Base-by-base conservation (phyloP, 805 yeast species). In the Ogataea pini region DNA sequence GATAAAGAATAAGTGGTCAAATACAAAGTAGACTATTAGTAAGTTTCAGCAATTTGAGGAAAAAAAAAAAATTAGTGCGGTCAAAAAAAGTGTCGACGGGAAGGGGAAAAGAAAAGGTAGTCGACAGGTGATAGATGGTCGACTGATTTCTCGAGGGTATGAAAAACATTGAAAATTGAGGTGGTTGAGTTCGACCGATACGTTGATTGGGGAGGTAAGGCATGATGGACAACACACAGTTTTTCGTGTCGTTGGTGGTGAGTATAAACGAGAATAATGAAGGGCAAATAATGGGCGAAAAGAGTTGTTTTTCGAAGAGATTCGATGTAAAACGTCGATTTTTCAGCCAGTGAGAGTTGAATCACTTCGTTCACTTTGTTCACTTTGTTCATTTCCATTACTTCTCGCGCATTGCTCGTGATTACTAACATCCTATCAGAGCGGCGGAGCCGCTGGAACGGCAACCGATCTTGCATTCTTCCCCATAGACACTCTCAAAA, bases 391-490 rank as follows among this genome's bases (percentile, higher is more conserved):
- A n/a, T n/a, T n/a, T n/a, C n/a, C n/a, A 22, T 22, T 8, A 22
- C 25, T 22, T 22, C 25, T 8, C 25, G 25, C 25, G 8, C 25
- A 22, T 22, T 22, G 36, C 36, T 14, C 36, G 33, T 25, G 3
- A 27, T 22, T 24, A 41, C 54, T 47, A 46, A 42, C 46, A 36
- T 4, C 25, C 46, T n/a, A 19, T 3, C 33, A 69, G 77, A 83
- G 91, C 61, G 99, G 99, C 32, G 99, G 88, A 7, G 84, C 94
- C 50, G 97, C 99, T 5, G 99, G 99, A 13, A 94, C 97, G 1
- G 84, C 95, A 5, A 91, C 97, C 1, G 99, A 94, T 69, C 73
- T 94, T 32, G 89, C 86, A 3, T 94, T 94, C 68, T 94, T 92
- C 72, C 99, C 99, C 12, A 89, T 94, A 33, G 99, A 94, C 60